These are phyloP conservation scores for Calonectria ilicicola DNA, from an alignment of 2,329 filamentous ascomycete genomes.

Conservation along the genomic window DNA sequence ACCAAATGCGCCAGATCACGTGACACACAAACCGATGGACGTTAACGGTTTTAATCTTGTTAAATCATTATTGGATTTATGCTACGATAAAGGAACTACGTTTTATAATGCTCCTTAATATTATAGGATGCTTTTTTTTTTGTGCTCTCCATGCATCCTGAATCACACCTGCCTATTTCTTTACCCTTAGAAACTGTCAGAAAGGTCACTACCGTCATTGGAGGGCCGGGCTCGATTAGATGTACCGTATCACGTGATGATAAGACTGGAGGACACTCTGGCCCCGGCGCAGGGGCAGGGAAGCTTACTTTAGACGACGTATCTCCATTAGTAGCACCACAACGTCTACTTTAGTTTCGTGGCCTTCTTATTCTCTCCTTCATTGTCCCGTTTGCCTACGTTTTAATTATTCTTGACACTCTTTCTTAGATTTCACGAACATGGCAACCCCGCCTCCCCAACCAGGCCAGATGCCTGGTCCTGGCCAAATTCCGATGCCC, in stretches of 20 bases:
- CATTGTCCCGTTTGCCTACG: constrained; percentile 18
- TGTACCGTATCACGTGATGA: constrained; percentile 35
- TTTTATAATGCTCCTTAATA: background rate
- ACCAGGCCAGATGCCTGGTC: constrained; percentile 36
- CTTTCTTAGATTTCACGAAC: constrained; percentile 17
- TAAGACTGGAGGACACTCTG: constrained; percentile 27
- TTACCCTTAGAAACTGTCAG: background rate
- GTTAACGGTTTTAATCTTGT: background rate
- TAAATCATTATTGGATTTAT: background rate
- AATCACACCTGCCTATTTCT: background rate
- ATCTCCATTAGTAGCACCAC: constrained; percentile 13
- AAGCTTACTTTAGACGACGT: constrained; percentile 20
- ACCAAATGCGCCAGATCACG: background rate
- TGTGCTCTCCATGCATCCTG: background rate
- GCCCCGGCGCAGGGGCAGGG: constrained; percentile 15
- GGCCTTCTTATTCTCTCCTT: constrained; percentile 16
- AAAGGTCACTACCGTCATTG: background rate
- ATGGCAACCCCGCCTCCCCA: constrained; percentile 48
- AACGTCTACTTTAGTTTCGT: constrained; percentile 28
- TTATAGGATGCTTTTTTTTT: background rate
- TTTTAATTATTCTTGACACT: constrained; percentile 28
- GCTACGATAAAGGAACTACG: background rate
- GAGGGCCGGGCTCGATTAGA: background rate
- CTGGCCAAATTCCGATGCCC: constrained; percentile 48
- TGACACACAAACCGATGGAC: background rate